Base-by-base conservation (phyloP, 805 yeast species). In the Osmozyma mogii region DNA sequence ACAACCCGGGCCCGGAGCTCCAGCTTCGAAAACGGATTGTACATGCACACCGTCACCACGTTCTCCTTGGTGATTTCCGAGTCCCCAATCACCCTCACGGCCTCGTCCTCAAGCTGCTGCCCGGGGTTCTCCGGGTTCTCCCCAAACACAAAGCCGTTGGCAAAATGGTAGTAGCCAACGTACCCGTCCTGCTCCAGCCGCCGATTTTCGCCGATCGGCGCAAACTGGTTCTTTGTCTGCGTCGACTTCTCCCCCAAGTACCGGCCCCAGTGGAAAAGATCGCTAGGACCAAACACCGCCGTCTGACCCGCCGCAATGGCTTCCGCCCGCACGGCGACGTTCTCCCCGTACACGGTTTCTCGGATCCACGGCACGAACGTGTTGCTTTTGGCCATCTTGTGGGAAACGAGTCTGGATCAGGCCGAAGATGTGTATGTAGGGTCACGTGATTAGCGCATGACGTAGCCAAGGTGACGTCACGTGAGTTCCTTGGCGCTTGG, bases 1-100 rank as follows among this genome's bases (percentile, higher is more conserved):
- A 69, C 57, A 35, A 49, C 72, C 68, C 45, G 75, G 51, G 43
- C 85, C 74, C 96, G 65, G 22, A 88, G 58, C 51, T 89, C 98
- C 4, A 79, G 69, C 32, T 68, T 69, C 22, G 75, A 61, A 45
- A 92, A 84, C 12, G 79, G 67, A 52, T 92, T 88, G 58, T 76
- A 84, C 10, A 77, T 55, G 51, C 85, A 79, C 40, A 66, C 75
- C 0, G 84, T 76, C 14, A 70, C 70, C 28, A 50, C 49, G 26
- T 69, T 36, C 43, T 55, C 38, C 33, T 47, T 11, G 47, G 44
- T 18, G 50, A 47, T 20, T 12, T 6, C 18, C 21, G 31, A n/a
- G n/a, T n/a, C n/a, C n/a, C 64, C 64, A 13, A 56, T 34, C 9
- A 47, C 36, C n/a, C 37, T 41, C 15, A 40, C 35, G 5, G 58